phyloP scores from a whole-genome alignment of 306 rosid species.

The Dryas drummondii region DNA sequence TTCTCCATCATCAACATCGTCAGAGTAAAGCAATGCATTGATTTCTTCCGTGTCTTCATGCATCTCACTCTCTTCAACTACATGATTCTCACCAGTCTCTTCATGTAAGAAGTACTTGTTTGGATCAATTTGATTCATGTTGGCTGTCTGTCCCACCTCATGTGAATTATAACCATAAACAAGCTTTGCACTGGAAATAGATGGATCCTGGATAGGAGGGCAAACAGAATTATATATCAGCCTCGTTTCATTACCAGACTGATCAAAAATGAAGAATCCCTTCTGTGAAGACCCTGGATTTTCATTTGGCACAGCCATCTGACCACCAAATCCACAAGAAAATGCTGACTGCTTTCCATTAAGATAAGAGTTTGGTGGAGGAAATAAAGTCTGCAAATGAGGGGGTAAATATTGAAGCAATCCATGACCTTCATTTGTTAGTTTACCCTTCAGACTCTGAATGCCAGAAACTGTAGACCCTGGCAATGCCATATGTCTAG shows the following conservation, averaged over 20 bases:
- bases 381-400: conserved; percentile 26
- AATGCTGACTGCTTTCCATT: conserved; percentile 21
- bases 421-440: conserved; percentile 37
- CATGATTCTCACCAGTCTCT: conserved; percentile 43
- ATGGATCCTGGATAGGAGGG: conserved; percentile 43
- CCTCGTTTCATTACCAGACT: conserved; percentile 64
- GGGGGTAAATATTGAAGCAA: conserved; percentile 34
- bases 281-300: conserved; percentile 44
- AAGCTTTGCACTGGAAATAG: conserved; percentile 26
- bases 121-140: conserved; percentile 31
- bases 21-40: conserved; percentile 82
- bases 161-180: conserved; percentile 23
- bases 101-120: conserved; percentile 27
- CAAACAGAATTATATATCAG: conserved; percentile 49
- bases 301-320: conserved; percentile 35
- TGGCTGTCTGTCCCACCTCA: conserved; percentile 22
- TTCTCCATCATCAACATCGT: conserved; percentile 30
- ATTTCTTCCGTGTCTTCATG: conserved; percentile 89
- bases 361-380: conserved; percentile 32
- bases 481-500: conserved; percentile 40
- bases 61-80: conserved; percentile 64
- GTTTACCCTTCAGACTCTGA: conserved; percentile 39
- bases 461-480: conserved; percentile 36
- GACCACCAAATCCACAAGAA: conserved; percentile 16
- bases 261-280: conserved; percentile 69